Evolutionary conservation across 176 grass and related monocot species (phyloP).

Genomic region (barley (Hordeum vulgare)): MorexV3_pseudomolecules_assembly NC_058520.1:376974690-376975189

Average conservation of each 20-base stretch:
- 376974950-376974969: constrained; percentile 6
- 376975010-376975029: not conserved
- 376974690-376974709: not conserved
- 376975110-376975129: constrained; percentile 5
- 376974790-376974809: not conserved
- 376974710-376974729: not conserved
- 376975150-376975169: constrained; percentile 1
- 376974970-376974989: not conserved
- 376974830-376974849: not conserved
- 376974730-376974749: not conserved
- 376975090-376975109: constrained; percentile 16
- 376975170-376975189: not conserved
- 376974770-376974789: not conserved
- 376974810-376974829: not conserved
- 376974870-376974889: not conserved
- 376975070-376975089: constrained; percentile 20
- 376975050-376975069: not conserved
- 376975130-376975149: not conserved
- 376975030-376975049: not conserved
- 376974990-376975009: not conserved
- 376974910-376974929: not conserved
- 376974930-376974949: constrained; percentile 5
- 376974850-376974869: not conserved
- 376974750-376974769: not conserved
- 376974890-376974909: constrained; percentile 7